phyloP scores from a whole-genome alignment of 1,139 yeast species.

The Suhomyces ambrosiae region DNA sequence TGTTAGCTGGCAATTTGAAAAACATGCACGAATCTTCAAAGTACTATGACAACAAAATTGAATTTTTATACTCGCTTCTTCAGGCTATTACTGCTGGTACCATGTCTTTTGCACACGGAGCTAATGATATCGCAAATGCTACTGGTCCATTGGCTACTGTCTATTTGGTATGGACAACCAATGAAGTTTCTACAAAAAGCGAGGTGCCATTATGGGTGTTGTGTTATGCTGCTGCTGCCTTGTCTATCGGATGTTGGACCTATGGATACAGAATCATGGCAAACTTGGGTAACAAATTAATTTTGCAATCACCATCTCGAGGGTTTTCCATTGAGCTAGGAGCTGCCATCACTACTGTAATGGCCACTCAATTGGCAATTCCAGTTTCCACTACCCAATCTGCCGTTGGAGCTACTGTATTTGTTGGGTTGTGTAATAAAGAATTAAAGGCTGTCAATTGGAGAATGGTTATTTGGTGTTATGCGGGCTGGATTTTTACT shows the following conservation, averaged over 20 bases:
- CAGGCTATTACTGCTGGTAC: constrained; percentile 79
- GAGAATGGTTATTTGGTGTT: constrained; percentile 76
- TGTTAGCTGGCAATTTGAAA: constrained; percentile 45
- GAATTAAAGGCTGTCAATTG: constrained; percentile 70
- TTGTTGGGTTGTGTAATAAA: constrained; percentile 72
- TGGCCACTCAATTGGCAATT: constrained; percentile 72
- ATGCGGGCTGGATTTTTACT: constrained; percentile 72
- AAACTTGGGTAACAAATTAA: constrained; percentile 73
- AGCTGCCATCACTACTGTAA: constrained; percentile 73
- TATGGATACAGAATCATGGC: constrained; percentile 73
- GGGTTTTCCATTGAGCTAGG: constrained; percentile 82
- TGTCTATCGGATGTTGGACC: constrained; percentile 73
- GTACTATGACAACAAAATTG: constrained; percentile 71
- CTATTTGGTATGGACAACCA: constrained; percentile 61
- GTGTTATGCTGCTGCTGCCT: constrained; percentile 66
- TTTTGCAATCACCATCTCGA: constrained; percentile 76
- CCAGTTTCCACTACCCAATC: constrained; percentile 80
- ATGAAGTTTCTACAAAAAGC: constrained; percentile 49
- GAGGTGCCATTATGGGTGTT: constrained; percentile 74
- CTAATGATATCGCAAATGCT: constrained; percentile 80
- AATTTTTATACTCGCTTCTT: constrained; percentile 66
- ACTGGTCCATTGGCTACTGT: constrained; percentile 75
- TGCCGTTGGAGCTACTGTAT: constrained; percentile 80
- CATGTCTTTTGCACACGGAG: constrained; percentile 82
- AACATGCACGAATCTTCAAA: constrained; percentile 60